phyloP scores from a whole-genome alignment of 768 basidiomycete genomes.

The Auricularia heimuer region DNA sequence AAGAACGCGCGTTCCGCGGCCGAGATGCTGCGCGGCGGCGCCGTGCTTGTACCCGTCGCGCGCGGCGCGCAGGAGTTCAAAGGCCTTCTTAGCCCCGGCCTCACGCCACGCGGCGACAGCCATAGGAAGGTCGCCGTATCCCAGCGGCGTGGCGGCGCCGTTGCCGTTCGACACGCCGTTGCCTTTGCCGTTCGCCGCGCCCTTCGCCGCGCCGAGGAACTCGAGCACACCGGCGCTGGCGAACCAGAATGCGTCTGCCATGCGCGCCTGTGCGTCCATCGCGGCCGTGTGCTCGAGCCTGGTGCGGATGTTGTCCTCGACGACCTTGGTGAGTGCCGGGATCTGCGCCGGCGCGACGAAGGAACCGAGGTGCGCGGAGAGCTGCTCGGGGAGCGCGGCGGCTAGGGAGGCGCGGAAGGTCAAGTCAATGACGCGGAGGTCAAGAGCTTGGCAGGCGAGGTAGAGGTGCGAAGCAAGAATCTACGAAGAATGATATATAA shows the following conservation, averaged over 20 bases:
- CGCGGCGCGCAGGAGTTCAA: constrained; percentile 6
- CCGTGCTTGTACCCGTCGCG: constrained; percentile 51
- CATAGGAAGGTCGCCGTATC: not conserved
- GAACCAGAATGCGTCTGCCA: not conserved
- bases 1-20: constrained; percentile 40
- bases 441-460: constrained; percentile 18
- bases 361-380: not conserved
- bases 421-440: constrained; percentile 19
- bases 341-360: not conserved
- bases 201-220: not conserved
- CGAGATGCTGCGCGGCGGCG: constrained; percentile 22
- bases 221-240: not conserved
- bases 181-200: not conserved
- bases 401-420: constrained; percentile 14
- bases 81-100: not conserved
- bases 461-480: constrained; percentile 18
- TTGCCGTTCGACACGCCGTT: not conserved
- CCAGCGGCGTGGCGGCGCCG: not conserved
- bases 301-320: not conserved
- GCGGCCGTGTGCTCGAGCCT: not conserved
- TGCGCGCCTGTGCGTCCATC: not conserved
- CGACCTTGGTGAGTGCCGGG: not conserved
- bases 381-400: not conserved
- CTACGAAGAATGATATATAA: constrained; percentile 1
- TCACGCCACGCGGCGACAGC: not conserved